Evolutionary conservation across 306 rosid species (phyloP).

Genomic region (Geum urbanum): DNA sequence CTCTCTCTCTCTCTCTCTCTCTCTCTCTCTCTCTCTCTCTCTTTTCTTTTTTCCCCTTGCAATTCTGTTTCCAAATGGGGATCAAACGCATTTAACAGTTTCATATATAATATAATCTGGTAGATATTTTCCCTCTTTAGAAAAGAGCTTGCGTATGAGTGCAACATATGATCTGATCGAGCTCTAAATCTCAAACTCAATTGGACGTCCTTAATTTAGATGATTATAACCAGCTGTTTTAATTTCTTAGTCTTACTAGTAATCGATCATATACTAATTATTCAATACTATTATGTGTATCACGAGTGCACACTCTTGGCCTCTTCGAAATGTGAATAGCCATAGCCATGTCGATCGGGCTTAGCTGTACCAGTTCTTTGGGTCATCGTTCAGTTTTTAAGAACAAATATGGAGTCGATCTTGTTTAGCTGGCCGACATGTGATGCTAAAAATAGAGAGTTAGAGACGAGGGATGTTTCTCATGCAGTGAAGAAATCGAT

Average conservation of each 20-base stretch:
- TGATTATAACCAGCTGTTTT: neutral
- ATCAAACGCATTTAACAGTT: too few relatives aligned
- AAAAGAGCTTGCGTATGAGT: too few relatives aligned
- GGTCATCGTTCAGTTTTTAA: neutral
- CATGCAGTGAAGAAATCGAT: conserved; percentile 7
- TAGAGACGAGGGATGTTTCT: neutral
- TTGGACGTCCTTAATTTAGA: neutral
- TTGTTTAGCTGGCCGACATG: neutral
- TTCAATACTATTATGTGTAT: neutral
- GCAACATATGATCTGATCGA: too few relatives aligned
- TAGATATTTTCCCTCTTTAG: too few relatives aligned
- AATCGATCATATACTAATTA: neutral
- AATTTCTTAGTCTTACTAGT: too few relatives aligned
- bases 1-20: too few relatives aligned
- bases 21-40: too few relatives aligned
- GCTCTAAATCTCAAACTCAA: too few relatives aligned
- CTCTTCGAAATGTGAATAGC: conserved; percentile 5
- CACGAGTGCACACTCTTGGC: conserved; percentile 1
- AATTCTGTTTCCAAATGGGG: too few relatives aligned
- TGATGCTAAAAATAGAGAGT: neutral
- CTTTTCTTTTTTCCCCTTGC: too few relatives aligned
- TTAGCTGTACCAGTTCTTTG: neutral
- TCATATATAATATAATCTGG: too few relatives aligned
- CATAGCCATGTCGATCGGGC: neutral
- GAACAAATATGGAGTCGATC: neutral